Evolutionary conservation across 345 rosid species (phyloP), one percentile per base, ranked within the genome.

Genomic region (Acer negundo): DNA sequence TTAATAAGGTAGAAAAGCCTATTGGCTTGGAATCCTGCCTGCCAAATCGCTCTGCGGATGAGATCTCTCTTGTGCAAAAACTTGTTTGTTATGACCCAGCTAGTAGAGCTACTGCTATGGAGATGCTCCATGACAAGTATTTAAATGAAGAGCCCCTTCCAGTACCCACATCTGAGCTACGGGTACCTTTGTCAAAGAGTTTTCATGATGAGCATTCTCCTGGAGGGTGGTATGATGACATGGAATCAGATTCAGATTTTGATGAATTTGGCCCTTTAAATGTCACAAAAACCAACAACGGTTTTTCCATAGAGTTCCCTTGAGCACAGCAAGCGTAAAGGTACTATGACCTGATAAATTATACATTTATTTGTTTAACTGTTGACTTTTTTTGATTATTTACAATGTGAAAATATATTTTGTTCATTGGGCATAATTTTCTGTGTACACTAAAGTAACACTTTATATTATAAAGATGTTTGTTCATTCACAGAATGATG

Each of bases 1-100:
- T 96, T 76, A 81, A 85, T 69, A 90, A 94, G 80, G 92, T 96
- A 3, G 93, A 90, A 70, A 83, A 86, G 61, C 95, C 97, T 10
- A 75, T 69, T 6, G 94, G 99, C 49, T 19, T 96, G 31, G 92
- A 89, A 73, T 85, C 88, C 26, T 84, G 92, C 77, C 82, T 94
- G 77, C 86, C 85, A 2, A 79, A 72, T 64, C 73, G 86, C 59
- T 79, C 93, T 26, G 79, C 69, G 1, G 93, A 90, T 76, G 97
- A 90, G 76, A 83, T 91, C 49, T 80, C 90, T 16, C 74, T 96
- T 15, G 86, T 96, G 65, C 84, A 83, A 84, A 91, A 85, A 84
- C 97, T 96, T 59, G 77, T 92, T 63, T 89, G 95, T 78, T 96
- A 92, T 20, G 89, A 96, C 77, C 98, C 98, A 24, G 85, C 90